These are phyloP conservation scores for Coprinopsis cinerea DNA, from an alignment of 768 basidiomycete species.

Conservation along the genomic window DNA sequence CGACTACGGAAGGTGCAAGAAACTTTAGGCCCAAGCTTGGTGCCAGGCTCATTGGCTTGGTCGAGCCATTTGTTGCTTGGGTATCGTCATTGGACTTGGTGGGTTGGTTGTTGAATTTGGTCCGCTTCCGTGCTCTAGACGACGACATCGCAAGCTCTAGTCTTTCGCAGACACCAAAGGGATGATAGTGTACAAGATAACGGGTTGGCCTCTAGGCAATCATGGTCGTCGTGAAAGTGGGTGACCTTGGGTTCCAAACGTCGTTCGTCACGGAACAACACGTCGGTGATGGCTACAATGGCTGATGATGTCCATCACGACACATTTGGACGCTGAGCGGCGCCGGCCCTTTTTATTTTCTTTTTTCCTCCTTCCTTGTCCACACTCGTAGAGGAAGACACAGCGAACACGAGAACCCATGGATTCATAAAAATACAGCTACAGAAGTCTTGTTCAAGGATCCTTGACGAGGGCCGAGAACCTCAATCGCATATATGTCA, in stretches of 20 bases:
- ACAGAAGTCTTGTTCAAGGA: not conserved
- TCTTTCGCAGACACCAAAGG: not conserved
- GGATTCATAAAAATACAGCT: not conserved
- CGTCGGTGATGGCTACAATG: not conserved
- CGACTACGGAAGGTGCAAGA: slow-evolving; percentile 12
- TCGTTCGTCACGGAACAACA: not conserved
- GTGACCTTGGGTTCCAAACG: too few relatives aligned
- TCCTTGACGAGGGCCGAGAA: slow-evolving; percentile 46
- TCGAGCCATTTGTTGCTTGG: not conserved
- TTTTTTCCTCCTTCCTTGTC: too few relatives aligned
- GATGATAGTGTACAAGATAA: not conserved
- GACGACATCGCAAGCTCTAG: not conserved
- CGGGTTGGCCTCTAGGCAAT: not conserved
- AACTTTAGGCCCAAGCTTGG: slow-evolving; percentile 1
- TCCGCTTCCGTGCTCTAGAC: not conserved
- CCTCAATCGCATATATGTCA: slow-evolving; percentile 71
- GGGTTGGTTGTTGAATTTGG: not conserved
- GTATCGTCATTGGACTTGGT: not conserved
- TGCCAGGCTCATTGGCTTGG: not conserved
- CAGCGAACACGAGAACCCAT: too few relatives aligned
- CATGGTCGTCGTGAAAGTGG: not conserved
- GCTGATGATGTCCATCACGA: not conserved
- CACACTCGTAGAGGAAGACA: too few relatives aligned
- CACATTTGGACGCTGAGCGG: not conserved
- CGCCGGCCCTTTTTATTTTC: not conserved